These are phyloP conservation scores for Cornus controversa DNA, from an alignment of 148 eudicot genomes.

Conservation along the genomic window DNA sequence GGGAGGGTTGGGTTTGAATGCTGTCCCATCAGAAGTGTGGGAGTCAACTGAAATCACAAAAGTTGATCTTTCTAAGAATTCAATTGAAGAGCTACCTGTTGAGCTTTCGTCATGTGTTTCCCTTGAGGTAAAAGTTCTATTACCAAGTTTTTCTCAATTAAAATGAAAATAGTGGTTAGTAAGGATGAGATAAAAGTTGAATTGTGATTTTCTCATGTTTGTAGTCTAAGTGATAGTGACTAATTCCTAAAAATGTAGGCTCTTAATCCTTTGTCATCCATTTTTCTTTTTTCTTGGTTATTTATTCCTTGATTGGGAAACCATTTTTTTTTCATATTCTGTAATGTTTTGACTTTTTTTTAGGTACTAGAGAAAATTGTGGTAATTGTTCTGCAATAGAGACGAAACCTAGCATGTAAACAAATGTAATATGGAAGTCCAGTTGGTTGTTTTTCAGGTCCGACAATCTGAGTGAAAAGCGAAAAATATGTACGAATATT, in stretches of 20 bases:
- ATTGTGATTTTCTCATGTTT: background rate
- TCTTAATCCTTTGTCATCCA: background rate
- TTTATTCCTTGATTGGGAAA: background rate
- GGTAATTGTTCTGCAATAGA: background rate
- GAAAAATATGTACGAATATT: background rate
- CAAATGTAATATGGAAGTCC: no score
- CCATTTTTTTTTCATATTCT: background rate
- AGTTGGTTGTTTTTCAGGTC: background rate
- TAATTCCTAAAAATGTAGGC: background rate
- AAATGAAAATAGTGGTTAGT: background rate
- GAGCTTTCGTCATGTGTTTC: constrained; percentile 72
- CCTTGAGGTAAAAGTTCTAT: constrained; percentile 63
- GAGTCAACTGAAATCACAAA: constrained; percentile 70
- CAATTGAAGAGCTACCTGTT: constrained; percentile 72
- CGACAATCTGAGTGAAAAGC: no score
- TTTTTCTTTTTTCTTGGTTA: background rate
- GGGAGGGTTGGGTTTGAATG: constrained; percentile 57
- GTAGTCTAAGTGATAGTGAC: background rate
- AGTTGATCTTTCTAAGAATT: constrained; percentile 79
- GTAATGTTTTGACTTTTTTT: background rate
- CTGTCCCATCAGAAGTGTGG: constrained; percentile 74
- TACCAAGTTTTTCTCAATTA: background rate
- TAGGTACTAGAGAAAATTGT: background rate
- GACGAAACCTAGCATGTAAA: no score
- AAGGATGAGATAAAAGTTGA: background rate